Evolutionary conservation across 768 basidiomycete genomes (phyloP).

Genomic region (Scleroderma citrinum): DNA sequence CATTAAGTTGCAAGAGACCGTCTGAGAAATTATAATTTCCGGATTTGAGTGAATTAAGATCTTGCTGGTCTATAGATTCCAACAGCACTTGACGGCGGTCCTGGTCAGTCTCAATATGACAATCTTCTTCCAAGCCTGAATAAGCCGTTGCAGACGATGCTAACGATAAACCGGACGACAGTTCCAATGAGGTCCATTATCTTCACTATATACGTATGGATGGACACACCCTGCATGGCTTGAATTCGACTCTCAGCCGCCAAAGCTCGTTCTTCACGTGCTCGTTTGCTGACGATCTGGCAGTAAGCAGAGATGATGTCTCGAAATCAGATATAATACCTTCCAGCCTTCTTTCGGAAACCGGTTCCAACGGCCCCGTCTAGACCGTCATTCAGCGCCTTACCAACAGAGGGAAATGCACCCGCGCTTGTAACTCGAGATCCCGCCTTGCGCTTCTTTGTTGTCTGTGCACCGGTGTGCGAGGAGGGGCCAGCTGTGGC

Average conservation of each 20-base stretch:
- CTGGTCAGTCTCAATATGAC: slow-evolving; percentile 37
- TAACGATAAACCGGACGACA: too few relatives aligned
- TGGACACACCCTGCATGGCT: slow-evolving; percentile 11
- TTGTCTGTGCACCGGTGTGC: slow-evolving; percentile 55
- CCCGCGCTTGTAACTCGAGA: slow-evolving; percentile 55
- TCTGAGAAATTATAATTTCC: slow-evolving; percentile 41
- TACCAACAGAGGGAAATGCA: slow-evolving; percentile 56
- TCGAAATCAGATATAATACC: slow-evolving; percentile 32
- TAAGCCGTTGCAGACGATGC: slow-evolving; percentile 9
- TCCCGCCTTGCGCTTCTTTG: slow-evolving; percentile 68
- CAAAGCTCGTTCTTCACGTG: slow-evolving; percentile 69
- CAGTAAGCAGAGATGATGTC: neutral
- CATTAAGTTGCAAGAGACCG: slow-evolving; percentile 42
- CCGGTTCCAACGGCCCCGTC: slow-evolving; percentile 45
- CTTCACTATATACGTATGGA: too few relatives aligned
- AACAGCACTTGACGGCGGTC: slow-evolving; percentile 50
- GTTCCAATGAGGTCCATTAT: too few relatives aligned
- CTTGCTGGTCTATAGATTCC: slow-evolving; percentile 38
- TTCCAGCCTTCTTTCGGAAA: slow-evolving; percentile 66
- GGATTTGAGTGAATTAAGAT: slow-evolving; percentile 38
- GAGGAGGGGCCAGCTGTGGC: slow-evolving; percentile 37
- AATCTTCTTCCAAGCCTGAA: slow-evolving; percentile 34
- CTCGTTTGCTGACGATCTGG: slow-evolving; percentile 53
- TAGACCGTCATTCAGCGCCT: slow-evolving; percentile 39
- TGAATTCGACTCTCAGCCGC: slow-evolving; percentile 63